phyloP scores from a whole-genome alignment of 2,329 filamentous ascomycete species.

The Cordyceps javanica region DNA sequence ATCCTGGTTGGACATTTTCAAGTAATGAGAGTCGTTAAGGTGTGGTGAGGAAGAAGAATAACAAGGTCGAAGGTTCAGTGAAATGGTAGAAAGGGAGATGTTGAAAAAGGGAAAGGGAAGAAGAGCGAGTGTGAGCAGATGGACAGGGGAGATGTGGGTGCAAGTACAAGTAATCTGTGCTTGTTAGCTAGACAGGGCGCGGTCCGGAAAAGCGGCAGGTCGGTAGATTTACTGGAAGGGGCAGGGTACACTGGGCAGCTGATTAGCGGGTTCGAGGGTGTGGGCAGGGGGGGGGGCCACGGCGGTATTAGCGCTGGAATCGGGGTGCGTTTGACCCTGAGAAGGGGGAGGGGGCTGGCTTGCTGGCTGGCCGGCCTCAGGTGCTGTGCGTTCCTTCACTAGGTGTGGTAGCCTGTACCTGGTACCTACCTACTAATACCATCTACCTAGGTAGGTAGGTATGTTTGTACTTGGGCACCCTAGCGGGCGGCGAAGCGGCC shows the following conservation, averaged over 20 bases:
- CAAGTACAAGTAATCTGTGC: constrained; percentile 3
- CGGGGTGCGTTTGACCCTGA: too few relatives aligned
- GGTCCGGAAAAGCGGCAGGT: constrained; percentile 10
- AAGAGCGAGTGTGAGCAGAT: background rate
- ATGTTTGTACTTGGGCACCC: background rate
- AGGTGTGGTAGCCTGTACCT: too few relatives aligned
- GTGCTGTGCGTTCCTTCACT: too few relatives aligned
- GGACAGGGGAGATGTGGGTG: constrained; percentile 6
- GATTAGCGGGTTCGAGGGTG: background rate
- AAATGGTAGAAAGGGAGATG: background rate
- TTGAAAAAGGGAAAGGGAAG: background rate
- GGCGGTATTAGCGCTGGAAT: too few relatives aligned
- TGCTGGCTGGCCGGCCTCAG: too few relatives aligned
- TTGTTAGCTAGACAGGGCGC: background rate
- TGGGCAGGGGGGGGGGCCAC: too few relatives aligned
- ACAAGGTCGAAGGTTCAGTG: background rate
- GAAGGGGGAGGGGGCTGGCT: too few relatives aligned
- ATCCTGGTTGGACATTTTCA: constrained; percentile 34
- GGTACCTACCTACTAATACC: too few relatives aligned
- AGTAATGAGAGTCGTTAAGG: background rate
- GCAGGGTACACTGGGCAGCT: background rate
- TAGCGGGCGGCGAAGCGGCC: background rate
- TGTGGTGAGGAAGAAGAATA: background rate
- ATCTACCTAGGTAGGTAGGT: too few relatives aligned
- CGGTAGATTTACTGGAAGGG: background rate